Percentiles rank a stretch among this genome's conserved stretches.
Conservation (phyloP, 2,329 filamentous ascomycete genomes). For the Colletotrichum higginsianum region DNA sequence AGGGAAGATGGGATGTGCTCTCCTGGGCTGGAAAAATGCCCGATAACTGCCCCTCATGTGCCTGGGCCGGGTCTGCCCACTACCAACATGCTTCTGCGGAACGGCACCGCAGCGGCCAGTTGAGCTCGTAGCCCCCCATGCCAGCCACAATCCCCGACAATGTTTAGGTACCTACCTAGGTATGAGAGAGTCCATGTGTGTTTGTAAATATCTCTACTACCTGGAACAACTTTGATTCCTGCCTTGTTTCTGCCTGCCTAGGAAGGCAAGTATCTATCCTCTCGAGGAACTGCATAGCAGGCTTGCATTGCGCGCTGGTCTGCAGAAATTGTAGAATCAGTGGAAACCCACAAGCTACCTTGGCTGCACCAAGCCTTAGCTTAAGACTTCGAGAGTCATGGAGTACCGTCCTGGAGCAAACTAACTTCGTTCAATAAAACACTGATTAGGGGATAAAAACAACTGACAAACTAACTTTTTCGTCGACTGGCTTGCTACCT, state of each 20-base stretch:
- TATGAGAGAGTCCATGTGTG: too few species aligned
- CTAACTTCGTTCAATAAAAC: too few species aligned
- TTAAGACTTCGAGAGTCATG: too few species aligned
- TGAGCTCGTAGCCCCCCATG: not conserved
- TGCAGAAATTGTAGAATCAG: not conserved
- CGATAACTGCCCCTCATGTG: not conserved
- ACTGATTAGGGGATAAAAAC: too few species aligned
- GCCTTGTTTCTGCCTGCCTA: not conserved
- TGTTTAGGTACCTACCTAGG: too few species aligned
- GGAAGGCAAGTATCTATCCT: not conserved
- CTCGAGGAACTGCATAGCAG: not conserved
- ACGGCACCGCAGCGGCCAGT: conserved; percentile 1
- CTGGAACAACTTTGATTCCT: not conserved
- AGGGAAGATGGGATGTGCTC: not conserved
- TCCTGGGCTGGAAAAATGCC: not conserved
- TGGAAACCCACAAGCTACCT: not conserved
- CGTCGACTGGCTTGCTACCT: too few species aligned
- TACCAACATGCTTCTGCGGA: not conserved
- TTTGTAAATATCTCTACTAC: too few species aligned
- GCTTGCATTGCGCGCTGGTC: not conserved
- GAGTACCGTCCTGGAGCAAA: too few species aligned
- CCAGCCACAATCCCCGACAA: not conserved
- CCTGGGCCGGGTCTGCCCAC: not conserved
- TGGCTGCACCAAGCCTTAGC: not conserved
- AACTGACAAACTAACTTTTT: too few species aligned